These are phyloP conservation scores for Aureobasidium namibiae DNA, from an alignment of 2,329 filamentous ascomycete species.

Conservation along the genomic window DNA sequence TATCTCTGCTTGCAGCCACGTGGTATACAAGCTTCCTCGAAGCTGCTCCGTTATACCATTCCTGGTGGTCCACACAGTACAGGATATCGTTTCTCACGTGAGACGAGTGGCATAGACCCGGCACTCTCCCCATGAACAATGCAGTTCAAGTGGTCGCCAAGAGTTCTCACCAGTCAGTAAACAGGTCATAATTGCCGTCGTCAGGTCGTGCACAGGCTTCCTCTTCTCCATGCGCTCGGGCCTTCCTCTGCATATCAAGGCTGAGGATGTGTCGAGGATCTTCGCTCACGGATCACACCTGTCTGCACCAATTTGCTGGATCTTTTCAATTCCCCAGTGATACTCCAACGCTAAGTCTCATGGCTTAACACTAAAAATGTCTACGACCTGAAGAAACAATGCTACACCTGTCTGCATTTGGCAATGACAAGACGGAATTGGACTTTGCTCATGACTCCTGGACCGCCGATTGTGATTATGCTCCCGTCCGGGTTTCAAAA, in stretches of 20 bases:
- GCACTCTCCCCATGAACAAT: not conserved
- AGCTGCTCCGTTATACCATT: too few species aligned
- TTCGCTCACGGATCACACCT: not conserved
- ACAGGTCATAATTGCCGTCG: not conserved
- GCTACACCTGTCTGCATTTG: not conserved
- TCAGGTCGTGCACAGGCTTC: conserved; percentile 6
- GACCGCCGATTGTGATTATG: conserved; percentile 2
- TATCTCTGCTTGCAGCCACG: not conserved
- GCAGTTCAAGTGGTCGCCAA: not conserved
- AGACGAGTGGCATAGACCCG: not conserved
- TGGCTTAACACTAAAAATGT: not conserved
- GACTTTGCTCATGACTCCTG: not conserved
- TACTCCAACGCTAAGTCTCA: not conserved
- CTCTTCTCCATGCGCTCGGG: conserved; percentile 1
- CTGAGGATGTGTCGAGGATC: not conserved
- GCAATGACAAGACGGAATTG: not conserved
- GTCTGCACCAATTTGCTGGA: not conserved
- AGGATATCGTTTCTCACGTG: too few species aligned
- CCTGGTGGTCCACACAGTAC: too few species aligned
- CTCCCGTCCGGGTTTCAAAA: not conserved
- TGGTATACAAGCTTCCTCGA: not conserved
- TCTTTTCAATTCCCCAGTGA: not conserved
- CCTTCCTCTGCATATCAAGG: not conserved
- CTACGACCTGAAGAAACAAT: not conserved
- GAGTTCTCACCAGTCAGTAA: not conserved